Evolutionary conservation across 768 basidiomycete genomes (phyloP), one percentile per base, ranked within the genome.

Genomic region (Macrolepiota dolichaula): DNA sequence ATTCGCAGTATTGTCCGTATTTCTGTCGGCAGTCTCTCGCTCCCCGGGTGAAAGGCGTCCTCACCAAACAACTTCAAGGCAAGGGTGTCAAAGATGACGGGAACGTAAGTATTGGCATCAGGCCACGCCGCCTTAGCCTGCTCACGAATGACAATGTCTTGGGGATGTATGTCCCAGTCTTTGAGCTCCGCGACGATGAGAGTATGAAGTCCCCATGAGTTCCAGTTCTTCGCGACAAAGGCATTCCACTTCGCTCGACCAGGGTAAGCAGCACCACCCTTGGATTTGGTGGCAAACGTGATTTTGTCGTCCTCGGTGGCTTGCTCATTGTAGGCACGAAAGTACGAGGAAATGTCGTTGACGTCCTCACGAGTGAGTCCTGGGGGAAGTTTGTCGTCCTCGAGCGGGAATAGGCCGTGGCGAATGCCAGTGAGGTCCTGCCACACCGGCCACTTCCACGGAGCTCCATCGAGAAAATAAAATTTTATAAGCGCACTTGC

Each of bases 401-500:
- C 40, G 4, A 4, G 7, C 2, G 4, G 63, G 17, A 70, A 67
- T 10, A 68, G 46, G 4, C 67, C 67, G 29, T 57, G 24, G 29
- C 10, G 3, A 24, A 68, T 38, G 10, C 67, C 64, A 12, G 68
- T 68, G 0, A 49, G 9, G 12, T 63, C 63, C 29, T 67, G 55
- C 64, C 65, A 69, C 0, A 9, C 32, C 4, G 24, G 38, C 19
- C 55, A 68, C 9, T 46, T 49, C 67, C 67, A 66, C 22, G 65
- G 64, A n/a, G 27, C 50, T 49, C 50, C 32, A 24, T 29, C 56
- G 3, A 40, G 19, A 1, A 15, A 17, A 25, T 19, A 62, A 5
- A 62, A 17, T n/a, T 51, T 52, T 17, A 46, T 36, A 38, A 62
- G 51, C 19, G 55, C 55, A 15, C 44, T 40, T 19, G 27, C 49